Conservation (phyloP, 2,329 filamentous ascomycete genomes). For the Aspergillus alliaceus region DNA sequence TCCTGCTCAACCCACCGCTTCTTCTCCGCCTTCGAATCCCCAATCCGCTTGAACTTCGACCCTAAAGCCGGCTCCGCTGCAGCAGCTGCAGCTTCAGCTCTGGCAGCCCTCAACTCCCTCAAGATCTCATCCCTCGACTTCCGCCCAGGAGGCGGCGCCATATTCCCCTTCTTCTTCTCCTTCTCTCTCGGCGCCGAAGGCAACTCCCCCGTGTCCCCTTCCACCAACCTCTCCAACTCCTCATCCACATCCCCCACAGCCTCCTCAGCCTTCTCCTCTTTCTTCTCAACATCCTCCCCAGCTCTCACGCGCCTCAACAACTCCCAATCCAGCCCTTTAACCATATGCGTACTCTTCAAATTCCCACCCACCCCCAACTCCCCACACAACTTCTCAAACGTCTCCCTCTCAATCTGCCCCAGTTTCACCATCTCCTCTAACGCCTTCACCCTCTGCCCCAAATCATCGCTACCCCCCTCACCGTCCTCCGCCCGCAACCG, state of each 20-base stretch:
- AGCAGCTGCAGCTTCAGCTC: conserved; percentile 40
- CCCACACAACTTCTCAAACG: conserved; percentile 71
- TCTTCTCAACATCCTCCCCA: conserved; percentile 55
- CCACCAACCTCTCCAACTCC: conserved; percentile 50
- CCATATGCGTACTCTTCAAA: conserved; percentile 75
- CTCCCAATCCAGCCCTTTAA: conserved; percentile 89
- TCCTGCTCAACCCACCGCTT: conserved; percentile 57
- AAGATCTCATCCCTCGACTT: conserved; percentile 60
- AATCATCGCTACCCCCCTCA: conserved; percentile 39
- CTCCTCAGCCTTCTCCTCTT: conserved; percentile 31
- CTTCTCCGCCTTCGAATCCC: conserved; percentile 46
- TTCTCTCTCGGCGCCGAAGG: conserved; percentile 33
- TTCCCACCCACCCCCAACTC: conserved; percentile 80
- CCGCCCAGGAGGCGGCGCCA: conserved; percentile 46
- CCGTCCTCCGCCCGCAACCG: conserved; percentile 57
- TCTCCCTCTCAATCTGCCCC: conserved; percentile 76
- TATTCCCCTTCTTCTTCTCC: conserved; percentile 54
- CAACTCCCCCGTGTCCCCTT: conserved; percentile 35
- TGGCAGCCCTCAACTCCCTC: conserved; percentile 58
- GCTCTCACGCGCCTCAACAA: conserved; percentile 52
- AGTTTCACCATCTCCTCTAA: conserved; percentile 80
- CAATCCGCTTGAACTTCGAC: conserved; percentile 56
- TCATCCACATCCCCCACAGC: conserved; percentile 59
- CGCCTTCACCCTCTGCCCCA: conserved; percentile 68
- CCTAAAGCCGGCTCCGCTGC: conserved; percentile 51